phyloP scores from a whole-genome alignment of 345 rosid genomes.

The Syzygium oleosum region DNA sequence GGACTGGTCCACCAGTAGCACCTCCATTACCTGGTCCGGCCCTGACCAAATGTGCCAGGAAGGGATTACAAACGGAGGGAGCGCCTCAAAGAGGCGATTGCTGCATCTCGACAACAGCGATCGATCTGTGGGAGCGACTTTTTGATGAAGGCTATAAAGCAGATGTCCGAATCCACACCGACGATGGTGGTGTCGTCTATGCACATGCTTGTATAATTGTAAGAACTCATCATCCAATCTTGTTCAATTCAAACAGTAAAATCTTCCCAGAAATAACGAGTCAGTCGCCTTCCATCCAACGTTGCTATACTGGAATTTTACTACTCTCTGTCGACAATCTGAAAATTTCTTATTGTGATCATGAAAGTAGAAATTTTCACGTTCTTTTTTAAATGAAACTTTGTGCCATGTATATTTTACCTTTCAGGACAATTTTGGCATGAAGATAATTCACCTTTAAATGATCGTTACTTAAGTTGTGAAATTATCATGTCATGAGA shows the following conservation, averaged over 20 bases:
- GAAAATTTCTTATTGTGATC: neutral
- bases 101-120: neutral
- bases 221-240: conserved; percentile 8
- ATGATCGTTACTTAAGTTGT: neutral
- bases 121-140: conserved; percentile 52
- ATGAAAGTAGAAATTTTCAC: neutral
- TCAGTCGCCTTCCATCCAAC: neutral
- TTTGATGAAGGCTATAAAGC: conserved; percentile 70
- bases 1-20: conserved; percentile 24
- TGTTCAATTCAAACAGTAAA: neutral
- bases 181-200: conserved; percentile 37
- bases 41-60: conserved; percentile 6
- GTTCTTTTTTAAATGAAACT: neutral
- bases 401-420: neutral
- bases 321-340: neutral
- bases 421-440: neutral
- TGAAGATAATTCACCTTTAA: neutral
- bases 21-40: conserved; percentile 45
- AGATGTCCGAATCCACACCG: conserved; percentile 49
- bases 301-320: neutral
- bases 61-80: conserved; percentile 1
- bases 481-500: neutral
- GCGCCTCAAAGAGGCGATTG: conserved; percentile 8
- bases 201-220: conserved; percentile 76
- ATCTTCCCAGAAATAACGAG: neutral